These are phyloP conservation scores for Petasospora fabianii DNA, from an alignment of 1,139 yeast species.

Conservation along the genomic window DNA sequence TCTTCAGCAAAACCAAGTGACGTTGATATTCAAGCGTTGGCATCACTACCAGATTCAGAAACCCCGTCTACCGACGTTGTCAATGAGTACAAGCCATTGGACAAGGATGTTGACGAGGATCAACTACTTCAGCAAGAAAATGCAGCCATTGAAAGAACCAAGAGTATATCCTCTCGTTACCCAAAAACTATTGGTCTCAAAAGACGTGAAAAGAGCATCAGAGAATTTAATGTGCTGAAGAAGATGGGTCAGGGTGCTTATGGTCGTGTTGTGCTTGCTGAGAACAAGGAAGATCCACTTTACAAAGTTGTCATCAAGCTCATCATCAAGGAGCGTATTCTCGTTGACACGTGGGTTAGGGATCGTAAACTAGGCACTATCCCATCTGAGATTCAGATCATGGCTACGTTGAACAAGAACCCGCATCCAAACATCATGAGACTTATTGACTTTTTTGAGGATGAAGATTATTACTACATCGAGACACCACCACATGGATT, in stretches of 20 bases:
- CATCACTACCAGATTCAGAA: constrained; percentile 7
- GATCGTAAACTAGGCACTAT: constrained; percentile 88
- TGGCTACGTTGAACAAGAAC: constrained; percentile 69
- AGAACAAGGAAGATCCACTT: constrained; percentile 56
- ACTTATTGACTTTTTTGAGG: constrained; percentile 88
- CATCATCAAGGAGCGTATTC: constrained; percentile 84
- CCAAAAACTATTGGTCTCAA: constrained; percentile 56
- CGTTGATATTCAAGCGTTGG: constrained; percentile 5
- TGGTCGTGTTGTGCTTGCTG: constrained; percentile 84
- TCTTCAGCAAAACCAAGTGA: constrained; percentile 9
- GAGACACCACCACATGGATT: constrained; percentile 88
- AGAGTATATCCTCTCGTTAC: constrained; percentile 41
- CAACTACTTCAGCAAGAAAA: constrained; percentile 44
- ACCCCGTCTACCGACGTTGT: constrained; percentile 6
- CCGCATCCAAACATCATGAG: constrained; percentile 88
- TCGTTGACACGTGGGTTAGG: constrained; percentile 96
- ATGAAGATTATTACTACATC: constrained; percentile 78
- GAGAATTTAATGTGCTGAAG: constrained; percentile 67
- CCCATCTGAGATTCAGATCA: constrained; percentile 90
- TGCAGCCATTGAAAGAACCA: constrained; percentile 37
- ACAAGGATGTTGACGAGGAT: constrained; percentile 33
- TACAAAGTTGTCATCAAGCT: constrained; percentile 80
- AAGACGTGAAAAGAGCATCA: constrained; percentile 62
- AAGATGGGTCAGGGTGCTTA: constrained; percentile 96
- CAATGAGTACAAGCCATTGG: constrained; percentile 17